Evolutionary conservation across 73 alveolate species (phyloP).

Genomic region (Paramecium caudatum): DNA sequence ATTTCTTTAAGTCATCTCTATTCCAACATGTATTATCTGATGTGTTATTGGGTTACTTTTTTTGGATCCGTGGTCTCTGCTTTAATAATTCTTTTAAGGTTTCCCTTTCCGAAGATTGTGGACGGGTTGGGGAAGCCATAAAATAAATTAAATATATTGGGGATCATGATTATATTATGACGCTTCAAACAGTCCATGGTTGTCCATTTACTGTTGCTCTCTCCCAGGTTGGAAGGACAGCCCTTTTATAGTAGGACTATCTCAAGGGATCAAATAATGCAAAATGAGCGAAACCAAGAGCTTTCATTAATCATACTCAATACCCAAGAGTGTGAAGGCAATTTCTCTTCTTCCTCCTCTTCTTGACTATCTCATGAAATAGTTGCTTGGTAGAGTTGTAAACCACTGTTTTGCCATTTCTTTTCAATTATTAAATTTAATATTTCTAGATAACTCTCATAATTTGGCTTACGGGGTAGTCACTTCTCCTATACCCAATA

Average conservation of each 20-base stretch:
- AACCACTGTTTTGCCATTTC: constrained; percentile 55
- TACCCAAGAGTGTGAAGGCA: constrained; percentile 11
- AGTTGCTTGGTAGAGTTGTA: constrained; percentile 7
- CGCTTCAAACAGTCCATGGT: constrained; percentile 54
- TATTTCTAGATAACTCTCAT: too few relatives aligned
- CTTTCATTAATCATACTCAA: not conserved
- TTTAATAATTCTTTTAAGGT: constrained; percentile 44
- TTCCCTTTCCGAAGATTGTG: constrained; percentile 18
- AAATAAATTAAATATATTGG: constrained; percentile 33
- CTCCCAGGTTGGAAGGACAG: constrained; percentile 39
- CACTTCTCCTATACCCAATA: constrained; percentile 56
- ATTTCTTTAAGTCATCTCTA: constrained; percentile 13
- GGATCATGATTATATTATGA: constrained; percentile 10
- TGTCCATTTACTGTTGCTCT: constrained; percentile 49
- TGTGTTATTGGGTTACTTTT: constrained; percentile 1
- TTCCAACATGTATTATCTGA: constrained; percentile 48
- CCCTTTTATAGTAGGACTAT: constrained; percentile 26
- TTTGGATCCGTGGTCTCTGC: constrained; percentile 28
- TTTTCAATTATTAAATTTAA: not conserved
- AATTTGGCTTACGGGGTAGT: too few relatives aligned
- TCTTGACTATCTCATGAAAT: constrained; percentile 54
- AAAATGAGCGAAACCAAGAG: constrained; percentile 45
- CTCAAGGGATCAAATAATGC: constrained; percentile 24
- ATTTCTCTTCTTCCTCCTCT: constrained; percentile 58
- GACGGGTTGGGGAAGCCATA: constrained; percentile 43